Percentiles rank a stretch among this genome's conserved stretches.
Conservation (phyloP, 805 yeast species). For the Naumovozyma baii region DNA sequence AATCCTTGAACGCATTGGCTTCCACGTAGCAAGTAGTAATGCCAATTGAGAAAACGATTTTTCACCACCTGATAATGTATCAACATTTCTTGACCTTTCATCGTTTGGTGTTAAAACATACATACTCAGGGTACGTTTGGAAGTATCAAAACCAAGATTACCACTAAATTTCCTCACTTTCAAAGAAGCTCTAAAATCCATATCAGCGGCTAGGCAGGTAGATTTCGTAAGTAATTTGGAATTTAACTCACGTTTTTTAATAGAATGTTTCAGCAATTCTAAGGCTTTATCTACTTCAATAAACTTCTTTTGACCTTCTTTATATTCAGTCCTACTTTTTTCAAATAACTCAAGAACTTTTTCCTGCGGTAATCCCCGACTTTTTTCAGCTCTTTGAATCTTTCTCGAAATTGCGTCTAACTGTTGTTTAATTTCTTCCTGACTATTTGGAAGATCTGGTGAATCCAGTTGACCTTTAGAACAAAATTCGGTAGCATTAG, state of each 20-base stretch:
- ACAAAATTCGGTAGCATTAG: conserved; percentile 36
- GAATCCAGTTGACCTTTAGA: conserved; percentile 37
- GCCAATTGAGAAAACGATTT: conserved; percentile 91
- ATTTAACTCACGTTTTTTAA: conserved; percentile 36
- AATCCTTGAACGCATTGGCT: conserved; percentile 76
- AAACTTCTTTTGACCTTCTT: conserved; percentile 35
- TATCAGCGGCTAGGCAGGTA: conserved; percentile 40
- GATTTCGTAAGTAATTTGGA: conserved; percentile 33
- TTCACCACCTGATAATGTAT: conserved; percentile 92
- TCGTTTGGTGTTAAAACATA: conserved; percentile 53
- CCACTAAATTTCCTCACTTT: conserved; percentile 68
- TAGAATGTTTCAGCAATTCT: conserved; percentile 28
- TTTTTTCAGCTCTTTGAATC: conserved; percentile 43
- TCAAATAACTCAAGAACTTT: conserved; percentile 43
- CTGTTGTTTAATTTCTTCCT: conserved; percentile 42
- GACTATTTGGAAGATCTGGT: conserved; percentile 33
- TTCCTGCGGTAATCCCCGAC: conserved; percentile 47
- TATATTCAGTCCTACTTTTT: conserved; percentile 35
- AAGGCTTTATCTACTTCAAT: conserved; percentile 30
- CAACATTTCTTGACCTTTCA: conserved; percentile 55
- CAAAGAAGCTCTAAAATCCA: conserved; percentile 50
- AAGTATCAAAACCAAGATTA: conserved; percentile 51
- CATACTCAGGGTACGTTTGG: conserved; percentile 41
- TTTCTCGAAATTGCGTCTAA: conserved; percentile 37
- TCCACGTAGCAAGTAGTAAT: conserved; percentile 82